phyloP scores from a whole-genome alignment of 371 early-diverging fungal genomes.

The Homolaphlyctis polyrhiza region DNA sequence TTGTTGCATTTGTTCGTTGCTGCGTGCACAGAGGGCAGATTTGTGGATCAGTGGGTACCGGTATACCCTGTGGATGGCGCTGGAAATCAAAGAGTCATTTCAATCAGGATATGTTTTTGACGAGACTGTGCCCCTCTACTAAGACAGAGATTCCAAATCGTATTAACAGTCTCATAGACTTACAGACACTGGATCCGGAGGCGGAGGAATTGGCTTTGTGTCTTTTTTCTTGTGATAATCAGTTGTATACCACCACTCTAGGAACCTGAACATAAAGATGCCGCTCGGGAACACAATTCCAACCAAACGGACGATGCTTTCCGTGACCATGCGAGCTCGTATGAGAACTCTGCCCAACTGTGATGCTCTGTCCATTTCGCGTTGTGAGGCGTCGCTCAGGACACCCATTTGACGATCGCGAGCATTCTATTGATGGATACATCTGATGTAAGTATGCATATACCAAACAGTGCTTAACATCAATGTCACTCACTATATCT shows the following conservation, averaged over 20 bases:
- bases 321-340: too few species aligned
- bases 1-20: slow-evolving; percentile 73
- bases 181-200: slow-evolving; percentile 61
- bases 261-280: slow-evolving; percentile 86
- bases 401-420: too few species aligned
- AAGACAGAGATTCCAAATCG: background rate
- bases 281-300: slow-evolving; percentile 78
- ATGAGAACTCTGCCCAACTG: too few species aligned
- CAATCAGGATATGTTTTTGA: background rate
- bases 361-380: too few species aligned
- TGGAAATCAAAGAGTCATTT: slow-evolving; percentile 10
- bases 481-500: slow-evolving; percentile 62
- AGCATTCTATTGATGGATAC: too few species aligned
- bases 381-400: too few species aligned
- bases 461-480: too few species aligned
- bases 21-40: slow-evolving; percentile 75
- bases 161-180: background rate
- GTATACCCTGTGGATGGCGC: slow-evolving; percentile 74
- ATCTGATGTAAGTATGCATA: too few species aligned
- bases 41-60: slow-evolving; percentile 62
- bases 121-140: background rate
- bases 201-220: slow-evolving; percentile 49
- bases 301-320: too few species aligned
- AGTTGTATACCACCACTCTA: slow-evolving; percentile 93
- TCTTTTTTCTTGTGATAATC: slow-evolving; percentile 38